Percentiles rank a stretch among this genome's conserved stretches.
These are phyloP conservation scores for Escovopsis sp. DNA, from an alignment of 2,329 filamentous ascomycete genomes.

Conservation along the genomic window DNA sequence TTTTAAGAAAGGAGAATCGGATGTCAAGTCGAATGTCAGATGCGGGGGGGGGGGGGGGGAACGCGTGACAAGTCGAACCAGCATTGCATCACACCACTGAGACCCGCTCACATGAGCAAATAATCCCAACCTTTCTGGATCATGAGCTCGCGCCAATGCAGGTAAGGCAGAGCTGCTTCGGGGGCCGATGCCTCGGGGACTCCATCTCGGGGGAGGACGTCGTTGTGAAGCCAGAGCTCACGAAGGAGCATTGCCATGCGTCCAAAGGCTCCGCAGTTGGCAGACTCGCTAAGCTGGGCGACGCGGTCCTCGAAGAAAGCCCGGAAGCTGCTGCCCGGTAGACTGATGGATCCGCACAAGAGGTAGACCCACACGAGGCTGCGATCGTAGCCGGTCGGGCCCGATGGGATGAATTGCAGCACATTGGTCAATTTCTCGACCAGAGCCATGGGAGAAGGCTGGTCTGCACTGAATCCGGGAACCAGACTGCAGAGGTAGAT, in stretches of 20 bases:
- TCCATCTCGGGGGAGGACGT: constrained; percentile 28
- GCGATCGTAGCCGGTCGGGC: constrained; percentile 72
- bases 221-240: constrained; percentile 76
- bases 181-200: constrained; percentile 21
- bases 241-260: constrained; percentile 63
- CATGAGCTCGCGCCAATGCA: constrained; percentile 95
- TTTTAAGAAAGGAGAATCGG: constrained; percentile 10
- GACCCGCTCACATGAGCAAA: constrained; percentile 55
- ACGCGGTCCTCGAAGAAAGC: constrained; percentile 63
- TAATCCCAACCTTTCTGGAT: constrained; percentile 83
- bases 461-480: constrained; percentile 66
- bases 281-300: constrained; percentile 59
- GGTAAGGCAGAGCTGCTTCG: constrained; percentile 41
- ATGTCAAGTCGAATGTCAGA: no score
- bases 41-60: no score
- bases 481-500: constrained; percentile 96
- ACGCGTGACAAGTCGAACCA: no score
- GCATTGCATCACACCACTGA: background rate
- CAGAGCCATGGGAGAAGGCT: constrained; percentile 60
- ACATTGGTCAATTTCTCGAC: constrained; percentile 64
- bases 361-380: constrained; percentile 89
- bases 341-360: constrained; percentile 67
- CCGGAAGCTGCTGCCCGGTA: constrained; percentile 60
- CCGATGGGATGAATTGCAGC: constrained; percentile 70
- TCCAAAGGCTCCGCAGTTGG: constrained; percentile 72